Evolutionary conservation across 306 rosid species (phyloP), one percentile per base, ranked within the genome.

Genomic region (Cercis canadensis): DNA sequence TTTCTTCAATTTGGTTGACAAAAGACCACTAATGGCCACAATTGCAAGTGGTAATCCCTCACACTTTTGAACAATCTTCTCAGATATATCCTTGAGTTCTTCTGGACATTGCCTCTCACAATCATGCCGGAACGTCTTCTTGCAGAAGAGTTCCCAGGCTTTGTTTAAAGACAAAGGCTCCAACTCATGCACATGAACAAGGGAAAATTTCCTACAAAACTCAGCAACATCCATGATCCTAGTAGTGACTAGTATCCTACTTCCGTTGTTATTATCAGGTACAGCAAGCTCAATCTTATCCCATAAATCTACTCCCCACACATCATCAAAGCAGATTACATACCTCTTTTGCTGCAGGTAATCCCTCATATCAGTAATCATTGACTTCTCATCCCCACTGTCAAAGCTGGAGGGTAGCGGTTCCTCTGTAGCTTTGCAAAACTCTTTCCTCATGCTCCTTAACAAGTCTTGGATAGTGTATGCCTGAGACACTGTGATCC

Each of bases 161-260:
- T 16, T 17, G 4, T 50, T 31, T 3, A 0, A 31, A 32, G 16
- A 11, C 5, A 66, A 18, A 4, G 17, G 47, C 16, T 67, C 15
- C 47, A 75, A 11, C 31, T 49, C 7, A 16, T 58, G 57, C 8
- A 51, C 32, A 6, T 4, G 17, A 58, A 21, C 62, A 24, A 5
- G 0, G 11, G 47, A 5, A 11, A 40, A 67, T 5, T 1, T 18
- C 29, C n/a, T 66, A 24, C 62, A 75, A n/a, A 8, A 67, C 0
- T 67, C 0, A 36, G 62, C 63, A 18, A 75, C 80, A 0, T 15
- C 53, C 14, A 36, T 0, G 9, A 17, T 16, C 36, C 74, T 7
- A 3, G 80, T 75, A 34, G 80, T 75, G 55, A 75, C 57, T 2
- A 75, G 0, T 10, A 58, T 37, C n/a, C 74, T 39, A 67, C 59